phyloP scores from a whole-genome alignment of 2,329 filamentous ascomycete genomes.

The Sclerotinia sclerotiorum region DNA sequence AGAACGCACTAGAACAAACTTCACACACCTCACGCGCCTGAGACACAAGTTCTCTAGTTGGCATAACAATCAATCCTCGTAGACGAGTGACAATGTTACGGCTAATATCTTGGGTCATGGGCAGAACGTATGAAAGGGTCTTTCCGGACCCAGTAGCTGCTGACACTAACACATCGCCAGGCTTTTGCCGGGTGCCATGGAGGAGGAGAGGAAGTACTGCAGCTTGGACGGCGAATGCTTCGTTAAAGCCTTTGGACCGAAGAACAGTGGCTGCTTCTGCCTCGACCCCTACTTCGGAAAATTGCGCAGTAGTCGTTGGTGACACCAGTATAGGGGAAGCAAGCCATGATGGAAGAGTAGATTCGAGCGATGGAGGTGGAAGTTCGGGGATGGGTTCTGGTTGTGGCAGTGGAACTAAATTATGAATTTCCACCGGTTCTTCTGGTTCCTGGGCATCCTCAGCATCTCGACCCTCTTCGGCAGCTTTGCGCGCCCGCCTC shows the following conservation, averaged over 20 bases:
- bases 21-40: slow-evolving; percentile 81
- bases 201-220: slow-evolving; percentile 78
- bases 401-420: slow-evolving; percentile 79
- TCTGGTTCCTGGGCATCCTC: slow-evolving; percentile 33
- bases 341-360: slow-evolving; percentile 79
- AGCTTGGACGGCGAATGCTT: slow-evolving; percentile 78
- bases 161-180: slow-evolving; percentile 82
- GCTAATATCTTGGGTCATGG: slow-evolving; percentile 76
- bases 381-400: slow-evolving; percentile 62
- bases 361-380: slow-evolving; percentile 64
- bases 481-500: slow-evolving; percentile 42
- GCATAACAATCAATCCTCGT: slow-evolving; percentile 80
- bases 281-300: slow-evolving; percentile 63
- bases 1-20: slow-evolving; percentile 64
- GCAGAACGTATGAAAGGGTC: slow-evolving; percentile 86
- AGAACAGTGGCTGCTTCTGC: slow-evolving; percentile 61
- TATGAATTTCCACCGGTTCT: slow-evolving; percentile 55
- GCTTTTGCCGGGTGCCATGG: slow-evolving; percentile 57
- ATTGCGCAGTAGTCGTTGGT: slow-evolving; percentile 58
- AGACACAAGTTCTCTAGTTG: slow-evolving; percentile 84
- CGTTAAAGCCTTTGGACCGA: slow-evolving; percentile 64
- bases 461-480: slow-evolving; percentile 34
- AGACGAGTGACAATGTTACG: slow-evolving; percentile 63
- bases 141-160: slow-evolving; percentile 96
- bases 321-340: slow-evolving; percentile 70